These are phyloP conservation scores for Fistulinella cinereoalba DNA, from an alignment of 1,284 basidiomycete genomes.

Conservation along the genomic window DNA sequence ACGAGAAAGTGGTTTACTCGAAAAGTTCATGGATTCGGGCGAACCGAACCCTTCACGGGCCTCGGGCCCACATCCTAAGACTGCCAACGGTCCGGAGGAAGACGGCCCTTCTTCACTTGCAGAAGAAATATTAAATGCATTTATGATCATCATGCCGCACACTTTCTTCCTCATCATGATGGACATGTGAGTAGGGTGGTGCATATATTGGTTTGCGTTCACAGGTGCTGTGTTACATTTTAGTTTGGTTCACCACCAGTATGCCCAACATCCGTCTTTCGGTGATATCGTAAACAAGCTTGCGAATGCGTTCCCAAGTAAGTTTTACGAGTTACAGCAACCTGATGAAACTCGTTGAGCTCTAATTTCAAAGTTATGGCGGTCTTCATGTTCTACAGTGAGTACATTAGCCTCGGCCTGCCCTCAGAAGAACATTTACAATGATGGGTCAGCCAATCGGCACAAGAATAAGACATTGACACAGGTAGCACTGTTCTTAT, in stretches of 20 bases:
- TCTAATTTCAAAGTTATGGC: slow-evolving; percentile 57
- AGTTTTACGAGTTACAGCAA: slow-evolving; percentile 28
- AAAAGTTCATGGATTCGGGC: slow-evolving; percentile 34
- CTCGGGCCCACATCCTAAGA: not conserved
- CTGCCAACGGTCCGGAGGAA: slow-evolving; percentile 19
- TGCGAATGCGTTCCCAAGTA: slow-evolving; percentile 65
- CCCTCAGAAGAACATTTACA: slow-evolving; percentile 3
- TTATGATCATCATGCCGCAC: slow-evolving; percentile 64
- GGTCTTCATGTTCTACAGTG: slow-evolving; percentile 76
- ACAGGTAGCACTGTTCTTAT: slow-evolving; percentile 55
- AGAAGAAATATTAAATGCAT: slow-evolving; percentile 67
- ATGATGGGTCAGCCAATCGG: slow-evolving; percentile 48
- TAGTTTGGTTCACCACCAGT: slow-evolving; percentile 75
- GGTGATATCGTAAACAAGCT: slow-evolving; percentile 51
- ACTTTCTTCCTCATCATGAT: slow-evolving; percentile 69
- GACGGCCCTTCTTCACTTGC: slow-evolving; percentile 46
- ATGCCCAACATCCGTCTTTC: slow-evolving; percentile 54
- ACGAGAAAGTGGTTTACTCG: slow-evolving; percentile 62
- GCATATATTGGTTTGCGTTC: not conserved
- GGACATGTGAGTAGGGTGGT: slow-evolving; percentile 61
- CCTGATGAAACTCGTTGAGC: slow-evolving; percentile 5
- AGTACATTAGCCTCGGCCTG: slow-evolving; percentile 24
- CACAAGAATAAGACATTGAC: slow-evolving; percentile 53
- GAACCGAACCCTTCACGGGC: not conserved
- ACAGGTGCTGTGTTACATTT: slow-evolving; percentile 4